phyloP scores from a whole-genome alignment of 2,329 filamentous ascomycete species.

The Boeremia exigua region DNA sequence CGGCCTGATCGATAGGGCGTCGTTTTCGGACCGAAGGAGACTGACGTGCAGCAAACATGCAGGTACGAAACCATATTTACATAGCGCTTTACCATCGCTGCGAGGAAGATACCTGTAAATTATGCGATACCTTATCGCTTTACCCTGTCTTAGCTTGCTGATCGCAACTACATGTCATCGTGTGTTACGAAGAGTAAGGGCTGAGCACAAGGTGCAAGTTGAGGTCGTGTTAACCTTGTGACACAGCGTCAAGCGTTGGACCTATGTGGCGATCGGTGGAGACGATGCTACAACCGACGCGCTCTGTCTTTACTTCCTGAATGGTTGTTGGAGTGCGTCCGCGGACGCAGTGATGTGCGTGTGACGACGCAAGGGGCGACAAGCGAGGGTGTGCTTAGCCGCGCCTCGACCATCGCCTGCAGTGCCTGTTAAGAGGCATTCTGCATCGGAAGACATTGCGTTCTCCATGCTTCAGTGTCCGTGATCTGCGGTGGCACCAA shows the following conservation, averaged over 20 bases:
- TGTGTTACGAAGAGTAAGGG: constrained; percentile 15
- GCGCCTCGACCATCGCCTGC: background rate
- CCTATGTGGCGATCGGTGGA: constrained; percentile 14
- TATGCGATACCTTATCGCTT: background rate
- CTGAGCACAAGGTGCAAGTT: background rate
- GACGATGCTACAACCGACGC: constrained; percentile 1
- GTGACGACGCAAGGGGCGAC: constrained; percentile 14
- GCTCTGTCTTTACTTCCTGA: background rate
- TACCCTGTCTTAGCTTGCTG: background rate
- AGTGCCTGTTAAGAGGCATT: background rate
- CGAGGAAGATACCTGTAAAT: background rate
- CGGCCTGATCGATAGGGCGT: background rate
- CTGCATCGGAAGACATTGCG: background rate
- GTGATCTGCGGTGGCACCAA: background rate
- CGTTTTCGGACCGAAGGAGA: constrained; percentile 3
- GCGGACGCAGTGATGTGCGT: constrained; percentile 11
- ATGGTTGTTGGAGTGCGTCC: constrained; percentile 2
- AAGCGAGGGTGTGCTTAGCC: constrained; percentile 6
- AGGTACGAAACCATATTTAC: constrained; percentile 1
- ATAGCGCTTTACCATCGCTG: background rate
- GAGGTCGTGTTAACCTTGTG: constrained; percentile 17
- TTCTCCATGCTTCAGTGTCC: background rate
- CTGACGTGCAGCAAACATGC: constrained; percentile 9
- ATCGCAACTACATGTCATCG: background rate
- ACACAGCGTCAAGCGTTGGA: constrained; percentile 5